Base-by-base conservation (phyloP, 352 stramenopile genomes). In the Pythium aristosporum region DNA sequence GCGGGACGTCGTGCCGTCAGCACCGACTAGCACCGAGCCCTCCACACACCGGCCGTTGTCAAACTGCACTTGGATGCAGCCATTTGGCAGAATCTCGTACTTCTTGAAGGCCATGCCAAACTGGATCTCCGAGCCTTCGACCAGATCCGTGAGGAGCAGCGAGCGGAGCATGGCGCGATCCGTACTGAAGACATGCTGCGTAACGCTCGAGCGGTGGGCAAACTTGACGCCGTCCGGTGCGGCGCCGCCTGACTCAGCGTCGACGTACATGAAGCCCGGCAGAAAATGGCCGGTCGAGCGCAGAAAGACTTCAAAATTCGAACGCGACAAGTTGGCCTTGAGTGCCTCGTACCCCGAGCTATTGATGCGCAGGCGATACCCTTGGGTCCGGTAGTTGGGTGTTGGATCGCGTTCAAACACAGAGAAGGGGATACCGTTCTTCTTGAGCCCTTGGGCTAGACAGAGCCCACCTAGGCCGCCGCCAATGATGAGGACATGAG, bases 361-460 rank as follows among this genome's bases (percentile, higher is more conserved):
- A 65, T 89, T 85, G 68, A 89, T 87, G 30, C 76, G 78, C 30
- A 87, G 64, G 2, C 80, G 75, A 58, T 87, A 89, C 15, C 80
- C 80, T 25, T 89, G 80, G 7, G 76, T 75, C 5, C 80, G 76
- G 51, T 80, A 87, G 61, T 86, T 89, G 15, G 78, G 73, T 12
- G 80, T 75, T 20, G 77, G 78, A 20, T 89, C 80, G 20, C 80
- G 72, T 36, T 89, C 80, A 47, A 87, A 89, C 23, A 89, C 68
- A 0, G 80, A 87, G 67, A 89, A 87, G 1, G 76, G 76, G 52
- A 89, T 85, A 47, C 76, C 78, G 30, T 74, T 25, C 43, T 86
- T 85, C 43, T 77, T 76, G 42, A 89, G 73, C 0, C 78, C 80
- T 54, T 89, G 78, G 0, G 80, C 80, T n/a, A 89, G 70, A 48